Evolutionary conservation across 2,329 filamentous ascomycete genomes (phyloP).

Genomic region (Talaromyces sp.): DNA sequence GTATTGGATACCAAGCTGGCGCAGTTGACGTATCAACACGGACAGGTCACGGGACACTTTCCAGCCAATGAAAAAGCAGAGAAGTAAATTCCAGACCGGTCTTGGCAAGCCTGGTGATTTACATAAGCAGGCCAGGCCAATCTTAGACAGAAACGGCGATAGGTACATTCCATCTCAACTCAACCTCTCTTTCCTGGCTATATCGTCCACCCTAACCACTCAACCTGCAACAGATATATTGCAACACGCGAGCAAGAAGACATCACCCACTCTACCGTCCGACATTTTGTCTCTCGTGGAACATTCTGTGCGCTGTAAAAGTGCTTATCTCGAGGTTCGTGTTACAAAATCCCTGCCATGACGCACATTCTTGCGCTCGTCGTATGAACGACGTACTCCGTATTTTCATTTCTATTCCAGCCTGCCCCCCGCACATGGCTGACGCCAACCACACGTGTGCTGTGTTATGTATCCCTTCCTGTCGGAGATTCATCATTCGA

Average conservation of each 20-base stretch:
- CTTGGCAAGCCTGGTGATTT: slow-evolving; percentile 3
- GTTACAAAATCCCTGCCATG: slow-evolving; percentile 18
- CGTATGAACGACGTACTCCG: not conserved
- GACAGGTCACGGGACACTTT: slow-evolving; percentile 14
- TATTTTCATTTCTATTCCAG: slow-evolving; percentile 1
- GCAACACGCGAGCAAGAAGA: not conserved
- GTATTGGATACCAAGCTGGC: not conserved
- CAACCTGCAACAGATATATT: not conserved
- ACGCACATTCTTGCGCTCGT: slow-evolving; percentile 16
- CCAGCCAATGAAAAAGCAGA: slow-evolving; percentile 1
- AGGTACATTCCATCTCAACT: slow-evolving; percentile 1
- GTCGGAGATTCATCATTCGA: not conserved
- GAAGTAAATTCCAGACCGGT: slow-evolving; percentile 7
- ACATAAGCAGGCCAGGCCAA: slow-evolving; percentile 12
- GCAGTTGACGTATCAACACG: slow-evolving; percentile 14
- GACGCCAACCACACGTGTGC: slow-evolving; percentile 11
- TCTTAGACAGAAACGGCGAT: slow-evolving; percentile 13
- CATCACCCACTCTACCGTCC: not conserved
- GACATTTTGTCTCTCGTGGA: not conserved
- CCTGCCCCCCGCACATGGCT: slow-evolving; percentile 7
- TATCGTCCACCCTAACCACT: not conserved
- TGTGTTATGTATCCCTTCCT: not conserved
- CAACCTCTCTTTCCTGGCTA: not conserved
- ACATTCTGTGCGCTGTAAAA: slow-evolving; percentile 11
- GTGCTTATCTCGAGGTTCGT: slow-evolving; percentile 20